These are phyloP conservation scores for Amanita subjunquillea DNA, from an alignment of 768 basidiomycete species.

Conservation along the genomic window DNA sequence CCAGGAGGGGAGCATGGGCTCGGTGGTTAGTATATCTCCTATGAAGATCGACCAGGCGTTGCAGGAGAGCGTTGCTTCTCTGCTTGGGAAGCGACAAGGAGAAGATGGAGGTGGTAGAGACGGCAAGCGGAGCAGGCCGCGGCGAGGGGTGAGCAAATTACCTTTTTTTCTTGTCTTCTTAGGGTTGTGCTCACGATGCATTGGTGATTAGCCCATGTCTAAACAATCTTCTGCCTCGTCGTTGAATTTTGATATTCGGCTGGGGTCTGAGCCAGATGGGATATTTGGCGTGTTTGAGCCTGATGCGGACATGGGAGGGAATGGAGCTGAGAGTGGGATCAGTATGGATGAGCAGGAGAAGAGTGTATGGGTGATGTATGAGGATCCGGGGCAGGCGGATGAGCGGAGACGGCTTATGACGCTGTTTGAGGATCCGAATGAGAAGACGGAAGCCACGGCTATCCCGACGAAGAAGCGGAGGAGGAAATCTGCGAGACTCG, in stretches of 20 bases:
- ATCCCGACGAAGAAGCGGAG: background rate
- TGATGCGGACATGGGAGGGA: conserved; percentile 9
- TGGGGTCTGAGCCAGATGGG: conserved; percentile 9
- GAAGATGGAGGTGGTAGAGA: conserved; percentile 22
- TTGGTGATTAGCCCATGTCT: conserved; percentile 21
- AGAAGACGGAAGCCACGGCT: background rate
- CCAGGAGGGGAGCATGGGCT: conserved; percentile 13
- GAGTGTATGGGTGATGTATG: conserved; percentile 51
- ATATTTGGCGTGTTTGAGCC: conserved; percentile 17
- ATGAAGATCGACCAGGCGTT: conserved; percentile 43
- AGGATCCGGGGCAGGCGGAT: conserved; percentile 53
- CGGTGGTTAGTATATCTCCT: conserved; percentile 28
- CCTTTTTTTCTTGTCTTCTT: background rate
- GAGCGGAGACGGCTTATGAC: conserved; percentile 50
- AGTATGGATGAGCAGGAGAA: conserved; percentile 21
- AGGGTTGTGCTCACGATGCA: background rate
- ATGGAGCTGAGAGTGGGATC: background rate
- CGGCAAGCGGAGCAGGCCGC: conserved; percentile 29
- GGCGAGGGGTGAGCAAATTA: conserved; percentile 10
- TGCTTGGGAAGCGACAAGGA: conserved; percentile 59
- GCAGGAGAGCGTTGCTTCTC: conserved; percentile 56
- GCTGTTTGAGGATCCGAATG: conserved; percentile 27
- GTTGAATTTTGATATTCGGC: conserved; percentile 12
- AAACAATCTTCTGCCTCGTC: conserved; percentile 24
- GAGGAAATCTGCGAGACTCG: conserved; percentile 1